A percentile compares a stretch with the other conserved stretches of the same genome.
phyloP scores from a whole-genome alignment of 495 filamentous ascomycete genomes.

The Aspergillus steynii region DNA sequence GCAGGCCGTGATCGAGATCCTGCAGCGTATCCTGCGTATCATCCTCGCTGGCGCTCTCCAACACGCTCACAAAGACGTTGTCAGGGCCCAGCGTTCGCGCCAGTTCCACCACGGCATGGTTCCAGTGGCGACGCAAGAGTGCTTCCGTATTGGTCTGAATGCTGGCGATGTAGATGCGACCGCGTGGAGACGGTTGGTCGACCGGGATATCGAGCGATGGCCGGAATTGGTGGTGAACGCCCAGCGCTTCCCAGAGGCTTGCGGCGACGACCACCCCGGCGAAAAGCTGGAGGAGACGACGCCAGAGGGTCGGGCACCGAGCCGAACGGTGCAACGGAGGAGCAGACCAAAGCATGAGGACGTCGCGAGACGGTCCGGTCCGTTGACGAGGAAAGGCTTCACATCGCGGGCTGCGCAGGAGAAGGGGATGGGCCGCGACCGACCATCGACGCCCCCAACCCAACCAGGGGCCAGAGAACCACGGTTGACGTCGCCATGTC shows the following conservation, averaged over 20 bases:
- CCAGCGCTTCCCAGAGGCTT: neutral
- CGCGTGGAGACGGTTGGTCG: neutral
- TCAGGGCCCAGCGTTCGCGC: conserved; percentile 57
- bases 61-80: conserved; percentile 70
- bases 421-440: neutral
- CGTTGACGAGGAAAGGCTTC: neutral
- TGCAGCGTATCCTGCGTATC: conserved; percentile 63
- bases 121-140: conserved; percentile 39
- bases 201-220: neutral
- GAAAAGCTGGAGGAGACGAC: neutral
- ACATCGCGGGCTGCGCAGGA: neutral
- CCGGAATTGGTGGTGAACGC: neutral
- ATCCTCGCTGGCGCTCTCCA: conserved; percentile 74
- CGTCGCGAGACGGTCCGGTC: neutral
- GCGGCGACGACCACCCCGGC: neutral
- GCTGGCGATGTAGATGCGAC: conserved; percentile 63
- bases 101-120: conserved; percentile 62
- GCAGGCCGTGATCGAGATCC: conserved; percentile 57
- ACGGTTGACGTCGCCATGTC: neutral
- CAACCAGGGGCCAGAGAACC: neutral
- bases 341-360: neutral
- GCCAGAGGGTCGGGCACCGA: neutral
- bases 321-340: neutral
- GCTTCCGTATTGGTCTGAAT: conserved; percentile 66
- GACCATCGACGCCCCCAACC: too few relatives aligned